A percentile compares a stretch with the other conserved stretches of the same genome.
Conservation (phyloP, 2,329 filamentous ascomycete species). For the Aspergillus sp. region DNA sequence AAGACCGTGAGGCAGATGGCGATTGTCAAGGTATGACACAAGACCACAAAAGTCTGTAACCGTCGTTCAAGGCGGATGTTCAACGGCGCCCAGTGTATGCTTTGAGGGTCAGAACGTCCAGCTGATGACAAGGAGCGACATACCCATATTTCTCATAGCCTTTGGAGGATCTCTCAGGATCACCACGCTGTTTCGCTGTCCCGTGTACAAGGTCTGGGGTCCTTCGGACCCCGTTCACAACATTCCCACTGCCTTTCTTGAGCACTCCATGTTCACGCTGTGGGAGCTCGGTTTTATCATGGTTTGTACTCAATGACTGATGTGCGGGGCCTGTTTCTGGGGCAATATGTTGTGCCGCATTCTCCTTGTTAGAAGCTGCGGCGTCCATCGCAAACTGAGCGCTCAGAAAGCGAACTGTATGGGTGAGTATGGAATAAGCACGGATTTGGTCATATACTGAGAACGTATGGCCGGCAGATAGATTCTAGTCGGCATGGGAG, state of each 20-base stretch:
- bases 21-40: conserved; percentile 74
- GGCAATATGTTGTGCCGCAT: neutral
- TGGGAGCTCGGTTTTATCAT: neutral
- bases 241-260: neutral
- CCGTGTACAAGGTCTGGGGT: neutral
- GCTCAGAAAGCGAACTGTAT: neutral
- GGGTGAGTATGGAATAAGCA: neutral
- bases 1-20: conserved; percentile 75
- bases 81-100: conserved; percentile 83
- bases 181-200: neutral
- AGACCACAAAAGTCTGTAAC: conserved; percentile 76
- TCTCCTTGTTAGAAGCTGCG: conserved; percentile 8
- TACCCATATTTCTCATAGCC: conserved; percentile 17
- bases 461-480: neutral
- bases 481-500: neutral
- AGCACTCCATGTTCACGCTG: neutral
- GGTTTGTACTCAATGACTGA: neutral
- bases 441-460: neutral
- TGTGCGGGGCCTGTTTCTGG: neutral
- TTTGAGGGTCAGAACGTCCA: conserved; percentile 25
- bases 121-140: neutral
- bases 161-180: neutral
- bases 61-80: conserved; percentile 72
- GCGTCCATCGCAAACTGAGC: conserved; percentile 2
- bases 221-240: neutral